Evolutionary conservation across 139 green algal genomes (phyloP), one percentile per base, ranked within the genome.

Genomic region (Picocystis salinarum): DNA sequence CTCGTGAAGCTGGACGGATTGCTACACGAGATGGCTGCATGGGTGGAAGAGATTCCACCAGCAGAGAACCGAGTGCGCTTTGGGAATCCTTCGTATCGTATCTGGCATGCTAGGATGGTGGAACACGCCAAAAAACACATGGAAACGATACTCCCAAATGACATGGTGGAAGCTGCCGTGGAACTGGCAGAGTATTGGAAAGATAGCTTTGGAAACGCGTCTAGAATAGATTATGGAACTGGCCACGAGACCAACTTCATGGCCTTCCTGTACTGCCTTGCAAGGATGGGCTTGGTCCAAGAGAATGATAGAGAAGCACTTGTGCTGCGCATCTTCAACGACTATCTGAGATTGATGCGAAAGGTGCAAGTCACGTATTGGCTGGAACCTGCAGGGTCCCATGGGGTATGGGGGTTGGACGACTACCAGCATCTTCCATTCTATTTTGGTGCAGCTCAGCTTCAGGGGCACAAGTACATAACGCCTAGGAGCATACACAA

Each of bases 371-470:
- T 70, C 3, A 88, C 80, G 0, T 95, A 95, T 67, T 90, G 82
- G 74, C 52, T 97, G 37, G 87, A 97, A 64, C 87, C 87, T 2
- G 87, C 87, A 2, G 87, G 87, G 1, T 85, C 69, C 9, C 85
- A 94, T 54, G 87, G 87, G 18, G 82, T 93, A 34, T 97, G 87
- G 87, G 87, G 87, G 2, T 64, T 97, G 46, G 87, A 97, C 50
- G 87, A 97, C 64, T 96, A 96, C 70, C 77, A 92, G 34, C 92
- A 96, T 57, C 64, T 97, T 42, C 85, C 87, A 11, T 97, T 95
- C 59, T 29, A 94, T 0, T 94, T 77, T 66, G 85, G 85, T 11
- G 62, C 71, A 0, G 48, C 63, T 9, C 36, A 44, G 36, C 66
- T 94, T 30, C 28, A 76, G 1, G 66, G 49, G 17, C 78, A 95